Evolutionary conservation across 2,329 filamentous ascomycete species (phyloP).

Genomic region (Arthrobotrys iridis): DNA sequence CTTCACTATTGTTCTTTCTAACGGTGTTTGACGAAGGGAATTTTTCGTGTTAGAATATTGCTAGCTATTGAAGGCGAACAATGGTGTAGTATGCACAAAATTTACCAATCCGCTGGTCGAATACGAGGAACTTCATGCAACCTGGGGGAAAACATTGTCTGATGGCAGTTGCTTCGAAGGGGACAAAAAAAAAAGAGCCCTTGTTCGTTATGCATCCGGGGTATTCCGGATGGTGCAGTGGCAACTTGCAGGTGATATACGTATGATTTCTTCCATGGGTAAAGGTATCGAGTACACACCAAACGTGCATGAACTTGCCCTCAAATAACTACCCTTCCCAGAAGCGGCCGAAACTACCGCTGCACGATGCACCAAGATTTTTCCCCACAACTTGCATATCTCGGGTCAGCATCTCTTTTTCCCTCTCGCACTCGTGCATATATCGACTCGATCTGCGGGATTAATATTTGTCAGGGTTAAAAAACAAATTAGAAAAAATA

Average conservation of each 20-base stretch:
- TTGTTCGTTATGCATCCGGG: constrained; percentile 25
- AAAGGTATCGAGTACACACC: constrained; percentile 23
- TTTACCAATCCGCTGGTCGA: constrained; percentile 1
- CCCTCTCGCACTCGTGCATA: constrained; percentile 1
- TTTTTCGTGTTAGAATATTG: neutral
- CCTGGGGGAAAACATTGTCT: neutral
- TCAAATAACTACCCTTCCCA: neutral
- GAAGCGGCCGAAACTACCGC: constrained; percentile 20
- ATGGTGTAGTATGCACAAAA: neutral
- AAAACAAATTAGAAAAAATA: constrained; percentile 5
- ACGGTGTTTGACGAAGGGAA: neutral
- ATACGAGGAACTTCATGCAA: constrained; percentile 21
- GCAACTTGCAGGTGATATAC: constrained; percentile 42
- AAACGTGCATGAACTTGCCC: neutral
- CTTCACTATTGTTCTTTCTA: neutral
- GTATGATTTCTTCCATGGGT: constrained; percentile 33
- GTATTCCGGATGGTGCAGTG: constrained; percentile 40
- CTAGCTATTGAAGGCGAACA: neutral
- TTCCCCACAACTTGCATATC: neutral
- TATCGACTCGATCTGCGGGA: constrained; percentile 7
- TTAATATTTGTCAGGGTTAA: neutral
- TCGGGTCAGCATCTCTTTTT: constrained; percentile 11
- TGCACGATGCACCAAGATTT: constrained; percentile 18
- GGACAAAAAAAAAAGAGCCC: neutral
- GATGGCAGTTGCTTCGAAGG: neutral